Evolutionary conservation across 1,139 yeast genomes (phyloP), one percentile per base, ranked within the genome.

Genomic region (Candida mesenterica): DNA sequence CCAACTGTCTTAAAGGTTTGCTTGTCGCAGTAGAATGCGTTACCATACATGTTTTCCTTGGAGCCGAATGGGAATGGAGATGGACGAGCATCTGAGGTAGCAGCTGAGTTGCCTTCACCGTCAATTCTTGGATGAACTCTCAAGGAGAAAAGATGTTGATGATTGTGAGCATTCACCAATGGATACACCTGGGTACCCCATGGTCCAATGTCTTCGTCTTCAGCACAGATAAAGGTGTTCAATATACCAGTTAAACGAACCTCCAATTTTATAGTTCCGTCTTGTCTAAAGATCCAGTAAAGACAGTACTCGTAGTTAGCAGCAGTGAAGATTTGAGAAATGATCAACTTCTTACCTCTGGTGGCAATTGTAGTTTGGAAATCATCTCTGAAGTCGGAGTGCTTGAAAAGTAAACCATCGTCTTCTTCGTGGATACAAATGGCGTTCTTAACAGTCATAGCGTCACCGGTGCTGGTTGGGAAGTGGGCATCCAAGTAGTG

Each of bases 351-450:
- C 50, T 83, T 81, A 39, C 87, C 85, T 64, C 95, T 77, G 33
- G 89, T 79, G 38, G 79, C 82, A 44, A 83, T 75, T 25, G 84
- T 77, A 36, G 92, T 83, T 46, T 78, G 81, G 65, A 82, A 82
- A 53, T 74, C 80, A 58, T 84, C 92, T 70, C 94, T 77, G 66
- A 82, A 84, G 61, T 84, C 92, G 36, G 90, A 81, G 62, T 84
- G 94, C 68, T 84, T 84, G 71, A 71, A 83, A 48, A 84, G 66
- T 43, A 84, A 60, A 24, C 94, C 92, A 49, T 82, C 88, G 53
- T 84, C 94, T 61, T 84, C 90, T 65, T 84, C 94, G 57, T 84
- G 94, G 52, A 84, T 82, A 62, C 94, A 84, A 43, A 84, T 73
- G 13, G 92, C 92, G 50, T 83, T 82, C 61, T 79, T 81, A 42